These are phyloP conservation scores for Ophiostoma triangulosporum DNA, from an alignment of 2,329 filamentous ascomycete genomes.

Conservation along the genomic window DNA sequence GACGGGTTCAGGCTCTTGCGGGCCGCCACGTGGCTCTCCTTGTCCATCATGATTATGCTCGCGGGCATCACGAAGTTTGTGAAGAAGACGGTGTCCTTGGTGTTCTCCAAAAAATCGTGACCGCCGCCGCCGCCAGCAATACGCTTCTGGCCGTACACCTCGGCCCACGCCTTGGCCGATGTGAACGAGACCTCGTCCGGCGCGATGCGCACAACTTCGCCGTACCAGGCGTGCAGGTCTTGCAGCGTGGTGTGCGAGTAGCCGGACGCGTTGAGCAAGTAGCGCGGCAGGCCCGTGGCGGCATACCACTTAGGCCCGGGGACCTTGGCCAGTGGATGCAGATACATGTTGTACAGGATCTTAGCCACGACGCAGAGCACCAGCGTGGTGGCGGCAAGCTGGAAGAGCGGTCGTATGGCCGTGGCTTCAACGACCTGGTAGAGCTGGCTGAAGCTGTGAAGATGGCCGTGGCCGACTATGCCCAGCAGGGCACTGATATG, in stretches of 20 bases:
- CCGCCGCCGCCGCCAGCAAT: neutral
- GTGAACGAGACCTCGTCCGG: slow-evolving; percentile 30
- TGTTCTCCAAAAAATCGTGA: slow-evolving; percentile 1
- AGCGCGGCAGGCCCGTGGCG: slow-evolving; percentile 12
- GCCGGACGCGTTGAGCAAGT: neutral
- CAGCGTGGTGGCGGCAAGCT: neutral
- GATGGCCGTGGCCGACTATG: neutral
- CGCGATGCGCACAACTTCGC: slow-evolving; percentile 29
- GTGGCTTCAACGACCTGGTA: neutral
- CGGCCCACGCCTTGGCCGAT: slow-evolving; percentile 22
- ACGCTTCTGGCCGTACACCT: slow-evolving; percentile 17
- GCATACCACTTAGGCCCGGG: slow-evolving; percentile 21
- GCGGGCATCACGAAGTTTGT: neutral
- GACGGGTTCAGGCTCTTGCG: slow-evolving; percentile 8
- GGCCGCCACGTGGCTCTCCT: slow-evolving; percentile 3
- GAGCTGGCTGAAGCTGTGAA: neutral
- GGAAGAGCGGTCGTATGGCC: neutral
- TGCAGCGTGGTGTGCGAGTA: slow-evolving; percentile 5
- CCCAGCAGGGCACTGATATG: neutral
- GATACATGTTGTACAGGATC: slow-evolving; percentile 9
- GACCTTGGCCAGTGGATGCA: slow-evolving; percentile 21
- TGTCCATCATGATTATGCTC: slow-evolving; percentile 8
- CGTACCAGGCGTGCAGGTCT: slow-evolving; percentile 23
- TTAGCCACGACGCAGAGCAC: neutral
- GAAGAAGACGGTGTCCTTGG: slow-evolving; percentile 11